Base-by-base conservation (phyloP, 1,284 basidiomycete genomes). In the Mycosarcoma mackinlayi region DNA sequence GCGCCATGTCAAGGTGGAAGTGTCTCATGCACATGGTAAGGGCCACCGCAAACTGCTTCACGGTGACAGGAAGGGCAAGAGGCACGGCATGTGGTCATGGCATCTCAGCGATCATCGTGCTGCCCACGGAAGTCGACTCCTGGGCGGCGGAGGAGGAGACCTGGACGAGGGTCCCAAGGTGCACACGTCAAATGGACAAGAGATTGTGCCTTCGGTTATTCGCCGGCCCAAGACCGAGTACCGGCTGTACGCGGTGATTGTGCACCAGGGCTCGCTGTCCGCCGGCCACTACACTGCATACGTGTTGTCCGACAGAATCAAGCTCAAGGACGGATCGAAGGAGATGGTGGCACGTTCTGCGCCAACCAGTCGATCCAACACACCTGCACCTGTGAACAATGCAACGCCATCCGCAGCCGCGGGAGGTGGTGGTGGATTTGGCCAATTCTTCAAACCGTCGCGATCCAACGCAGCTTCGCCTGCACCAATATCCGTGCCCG, bases 181-280 rank as follows among this genome's bases (percentile, higher is more conserved):
- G 38, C 62, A 53, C 6, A 28, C 48, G 10, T 31, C 61, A 2
- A 46, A 25, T 5, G 67, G 67, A 4, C 37, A 41, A 18, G 67
- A 70, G 53, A 62, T 71, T 18, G 49, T 71, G 10, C 68, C 63
- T 2, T 57, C 62, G 14, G 52, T 59, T 18, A 62, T 71, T 10
- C 42, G 56, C 24, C 37, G 62, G 23, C 59, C 61, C 27, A 59
- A 64, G 50, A 76, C 76, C n/a, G 56, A 74, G 62, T 83, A 82
- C 70, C 52, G 68, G 40, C 73, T 82, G 25, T 83, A 77, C 41
- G 91, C 92, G 23, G 90, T 95, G 3, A 91, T 96, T 4, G 92
- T 94, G 47, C 94, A 96, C 35, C 71, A 75, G 38, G 77, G 76
- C 24, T 71, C 73, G 37, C 58, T 79, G 44, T 64, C 60, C 8